Conservation (phyloP, 352 stramenopile genomes). For the Globisporangium acanthophoron region DNA sequence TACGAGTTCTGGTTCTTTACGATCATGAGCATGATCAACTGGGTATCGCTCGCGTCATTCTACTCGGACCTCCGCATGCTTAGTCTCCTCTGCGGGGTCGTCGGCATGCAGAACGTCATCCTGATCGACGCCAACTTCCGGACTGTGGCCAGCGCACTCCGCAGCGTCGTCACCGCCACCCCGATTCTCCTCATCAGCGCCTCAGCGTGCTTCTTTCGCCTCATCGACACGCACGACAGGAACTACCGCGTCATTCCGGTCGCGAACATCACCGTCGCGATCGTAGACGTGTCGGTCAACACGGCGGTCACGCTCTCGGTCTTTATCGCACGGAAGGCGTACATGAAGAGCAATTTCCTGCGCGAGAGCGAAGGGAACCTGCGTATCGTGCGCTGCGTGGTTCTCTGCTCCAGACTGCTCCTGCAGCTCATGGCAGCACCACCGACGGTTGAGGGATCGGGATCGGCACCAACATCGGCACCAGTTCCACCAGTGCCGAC, state of each 20-base stretch:
- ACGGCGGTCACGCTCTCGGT: constrained; percentile 28
- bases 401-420: constrained; percentile 26
- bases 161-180: not conserved
- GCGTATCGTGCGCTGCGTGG: constrained; percentile 28
- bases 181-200: constrained; percentile 2
- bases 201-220: constrained; percentile 3
- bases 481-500: not conserved
- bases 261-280: constrained; percentile 16
- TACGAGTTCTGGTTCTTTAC: constrained; percentile 18
- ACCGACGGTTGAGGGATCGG: not conserved
- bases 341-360: constrained; percentile 30
- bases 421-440: constrained; percentile 8
- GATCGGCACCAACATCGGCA: not conserved
- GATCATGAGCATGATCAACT: constrained; percentile 12
- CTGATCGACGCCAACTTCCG: constrained; percentile 11
- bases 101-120: constrained; percentile 9
- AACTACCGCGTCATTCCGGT: constrained; percentile 14
- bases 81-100: constrained; percentile 1
- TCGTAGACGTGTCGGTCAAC: constrained; percentile 40
- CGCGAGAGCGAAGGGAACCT: constrained; percentile 14
- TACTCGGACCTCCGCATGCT: constrained; percentile 7
- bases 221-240: constrained; percentile 1
- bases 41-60: constrained; percentile 5
- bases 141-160: constrained; percentile 5
- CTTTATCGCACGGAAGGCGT: constrained; percentile 30